These are phyloP conservation scores for Populus hybrid DNA, from an alignment of 441 rosid species.

Conservation along the genomic window DNA sequence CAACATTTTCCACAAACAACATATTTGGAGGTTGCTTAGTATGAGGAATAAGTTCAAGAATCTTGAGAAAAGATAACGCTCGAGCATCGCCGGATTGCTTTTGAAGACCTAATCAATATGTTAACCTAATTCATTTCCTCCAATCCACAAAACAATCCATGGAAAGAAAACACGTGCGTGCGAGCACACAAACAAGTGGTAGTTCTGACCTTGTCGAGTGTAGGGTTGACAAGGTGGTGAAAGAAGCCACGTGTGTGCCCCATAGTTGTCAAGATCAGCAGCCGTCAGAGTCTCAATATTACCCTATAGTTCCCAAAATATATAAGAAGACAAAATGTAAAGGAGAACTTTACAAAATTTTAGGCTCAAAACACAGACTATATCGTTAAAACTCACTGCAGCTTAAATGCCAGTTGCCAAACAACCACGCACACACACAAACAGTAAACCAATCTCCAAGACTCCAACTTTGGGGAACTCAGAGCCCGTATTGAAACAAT, in stretches of 20 bases:
- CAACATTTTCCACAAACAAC: constrained; percentile 90
- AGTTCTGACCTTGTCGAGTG: constrained; percentile 78
- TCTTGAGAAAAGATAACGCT: constrained; percentile 78
- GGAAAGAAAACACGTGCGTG: not conserved
- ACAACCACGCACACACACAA: not conserved
- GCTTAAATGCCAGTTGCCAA: not conserved
- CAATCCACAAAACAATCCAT: not conserved
- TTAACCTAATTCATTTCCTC: not conserved
- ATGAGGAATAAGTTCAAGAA: constrained; percentile 81
- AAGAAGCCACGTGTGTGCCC: constrained; percentile 90
- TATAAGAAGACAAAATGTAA: not conserved
- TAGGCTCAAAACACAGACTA: not conserved
- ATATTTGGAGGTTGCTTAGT: constrained; percentile 53
- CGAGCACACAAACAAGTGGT: not conserved
- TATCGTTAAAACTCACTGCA: not conserved
- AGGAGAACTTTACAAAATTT: not conserved
- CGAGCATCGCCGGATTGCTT: constrained; percentile 94
- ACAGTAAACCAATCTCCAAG: not conserved
- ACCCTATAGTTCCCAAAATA: constrained; percentile 40
- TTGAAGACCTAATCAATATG: constrained; percentile 60
- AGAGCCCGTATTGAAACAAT: not conserved
- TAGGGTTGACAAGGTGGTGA: constrained; percentile 99
- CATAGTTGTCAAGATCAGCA: constrained; percentile 65
- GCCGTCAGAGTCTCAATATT: constrained; percentile 86
- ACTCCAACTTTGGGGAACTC: no score